phyloP scores from a whole-genome alignment of 2,329 filamentous ascomycete species.

The Setomelanomma holmii region DNA sequence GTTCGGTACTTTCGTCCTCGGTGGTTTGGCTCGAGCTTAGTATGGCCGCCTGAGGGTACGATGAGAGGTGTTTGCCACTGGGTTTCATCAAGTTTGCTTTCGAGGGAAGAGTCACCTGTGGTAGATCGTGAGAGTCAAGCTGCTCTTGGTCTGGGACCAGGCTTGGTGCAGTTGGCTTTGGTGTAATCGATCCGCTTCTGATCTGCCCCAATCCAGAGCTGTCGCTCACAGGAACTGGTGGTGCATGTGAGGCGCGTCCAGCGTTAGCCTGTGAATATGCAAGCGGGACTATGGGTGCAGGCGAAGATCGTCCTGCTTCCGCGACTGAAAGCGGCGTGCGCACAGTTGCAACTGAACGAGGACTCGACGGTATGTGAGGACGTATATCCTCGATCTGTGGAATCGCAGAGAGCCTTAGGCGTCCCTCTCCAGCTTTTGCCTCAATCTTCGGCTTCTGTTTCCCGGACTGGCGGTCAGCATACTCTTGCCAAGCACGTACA shows the following conservation, averaged over 20 bases:
- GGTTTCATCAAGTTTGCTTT: not conserved
- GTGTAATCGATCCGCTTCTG: slow-evolving; percentile 9
- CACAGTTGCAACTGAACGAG: slow-evolving; percentile 18
- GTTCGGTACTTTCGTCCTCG: slow-evolving; percentile 41
- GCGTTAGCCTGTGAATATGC: too few relatives aligned
- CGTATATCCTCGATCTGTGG: slow-evolving; percentile 15
- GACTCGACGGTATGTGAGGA: slow-evolving; percentile 32
- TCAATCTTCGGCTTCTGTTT: slow-evolving; percentile 29
- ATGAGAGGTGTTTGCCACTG: not conserved
- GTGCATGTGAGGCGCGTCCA: too few relatives aligned
- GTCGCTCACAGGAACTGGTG: not conserved
- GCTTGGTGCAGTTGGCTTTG: slow-evolving; percentile 2
- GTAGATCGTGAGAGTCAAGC: not conserved
- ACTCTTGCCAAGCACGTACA: slow-evolving; percentile 48
- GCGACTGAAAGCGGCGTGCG: slow-evolving; percentile 21
- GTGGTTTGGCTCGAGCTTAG: slow-evolving; percentile 55
- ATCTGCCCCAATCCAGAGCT: not conserved
- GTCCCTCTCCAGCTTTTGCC: slow-evolving; percentile 13
- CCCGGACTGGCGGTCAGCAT: slow-evolving; percentile 39
- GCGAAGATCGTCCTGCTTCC: slow-evolving; percentile 24
- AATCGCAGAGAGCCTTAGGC: slow-evolving; percentile 4
- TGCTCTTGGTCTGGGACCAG: not conserved
- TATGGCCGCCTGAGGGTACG: slow-evolving; percentile 12
- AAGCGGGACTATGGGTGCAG: slow-evolving; percentile 16
- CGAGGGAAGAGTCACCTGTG: not conserved